Evolutionary conservation across 139 green algal genomes (phyloP), one percentile per base, ranked within the genome.

Genomic region (Chlorella sorokiniana): DNA sequence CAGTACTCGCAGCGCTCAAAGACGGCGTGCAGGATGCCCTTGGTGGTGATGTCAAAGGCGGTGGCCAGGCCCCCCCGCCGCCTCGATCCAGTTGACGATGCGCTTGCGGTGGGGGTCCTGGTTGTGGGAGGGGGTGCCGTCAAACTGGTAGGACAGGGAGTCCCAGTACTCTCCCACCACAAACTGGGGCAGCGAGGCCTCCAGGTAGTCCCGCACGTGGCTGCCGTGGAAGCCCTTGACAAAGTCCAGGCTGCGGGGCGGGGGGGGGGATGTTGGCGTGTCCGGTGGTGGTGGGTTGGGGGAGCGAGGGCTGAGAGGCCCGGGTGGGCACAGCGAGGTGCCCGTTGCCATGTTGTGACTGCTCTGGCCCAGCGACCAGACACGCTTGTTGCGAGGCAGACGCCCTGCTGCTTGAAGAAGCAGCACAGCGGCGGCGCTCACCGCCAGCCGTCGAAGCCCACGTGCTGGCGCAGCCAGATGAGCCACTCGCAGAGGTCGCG

Each of bases 21-120:
- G 38, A 70, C 77, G 16, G 78, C 83, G 27, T 92, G 20, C 85
- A 98, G 56, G 69, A 98, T 94, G 61, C 94, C 97, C 86, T 98
- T 99, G 76, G 93, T 98, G 62, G 95, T 99, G 94, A 99, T 98
- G 89, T 99, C 96, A 83, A 99, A 99, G 35, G 95, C 95, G 1
- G 91, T 92, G 9, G 90, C 84, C 31, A 93, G 97, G 80, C 93
- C 95, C n/a, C 3, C 94, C 95, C 10, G 94, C 97, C 27, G 81
- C 69, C 85, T 99, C 93, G 61, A 84, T 94, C 96, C 96, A 98
- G 89, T 96, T 93, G 73, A 97, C 87, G 37, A 91, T 98, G 79
- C 93, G 91, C 90, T 98, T 93, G 18, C 96, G 85, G 88, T 97
- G 94, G 10, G 82, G 54, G 83, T 96, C 88, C 90, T 98, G 95